These are phyloP conservation scores for Colletotrichum shisoi DNA, from an alignment of 2,329 filamentous ascomycete species.

Conservation along the genomic window DNA sequence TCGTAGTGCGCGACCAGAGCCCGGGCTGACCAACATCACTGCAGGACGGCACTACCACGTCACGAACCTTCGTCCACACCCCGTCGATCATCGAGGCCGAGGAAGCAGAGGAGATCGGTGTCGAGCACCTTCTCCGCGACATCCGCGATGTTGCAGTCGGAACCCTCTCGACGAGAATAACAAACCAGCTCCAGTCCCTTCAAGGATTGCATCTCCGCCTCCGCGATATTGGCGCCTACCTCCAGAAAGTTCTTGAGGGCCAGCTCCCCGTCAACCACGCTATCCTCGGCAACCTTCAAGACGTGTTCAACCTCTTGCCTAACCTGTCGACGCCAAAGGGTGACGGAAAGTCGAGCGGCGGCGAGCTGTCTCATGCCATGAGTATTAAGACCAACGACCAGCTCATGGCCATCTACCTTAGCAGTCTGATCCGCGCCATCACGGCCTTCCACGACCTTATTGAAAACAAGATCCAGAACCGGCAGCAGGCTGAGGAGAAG, in stretches of 20 bases:
- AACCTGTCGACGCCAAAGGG: constrained; percentile 87
- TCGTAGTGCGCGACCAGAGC: constrained; percentile 22
- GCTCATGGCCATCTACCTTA: constrained; percentile 97
- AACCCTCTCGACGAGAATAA: constrained; percentile 94
- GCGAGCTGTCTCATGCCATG: constrained; percentile 94
- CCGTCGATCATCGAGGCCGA: constrained; percentile 98
- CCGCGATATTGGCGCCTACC: constrained; percentile 92
- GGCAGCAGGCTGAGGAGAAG: constrained; percentile 95
- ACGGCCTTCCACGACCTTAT: constrained; percentile 99
- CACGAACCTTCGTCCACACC: constrained; percentile 97
- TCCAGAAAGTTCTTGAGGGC: constrained; percentile 93
- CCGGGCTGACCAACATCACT: constrained; percentile 24
- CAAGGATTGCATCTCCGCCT: constrained; percentile 94
- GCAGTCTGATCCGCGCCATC: constrained; percentile 94
- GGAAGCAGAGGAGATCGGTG: constrained; percentile 98
- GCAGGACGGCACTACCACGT: constrained; percentile 94
- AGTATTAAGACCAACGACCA: constrained; percentile 99
- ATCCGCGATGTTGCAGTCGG: constrained; percentile 98
- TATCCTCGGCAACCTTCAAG: constrained; percentile 97
- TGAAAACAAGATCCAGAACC: constrained; percentile 99
- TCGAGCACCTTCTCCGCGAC: constrained; percentile 95
- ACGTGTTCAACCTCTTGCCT: constrained; percentile 97
- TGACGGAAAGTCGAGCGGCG: constrained; percentile 69
- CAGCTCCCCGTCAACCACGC: constrained; percentile 96
- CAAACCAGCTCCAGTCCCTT: constrained; percentile 94